Evolutionary conservation across 192 early-diverging fungal species (phyloP), one percentile per base, ranked within the genome.

Genomic region (Backusella tarrabulga): DNA sequence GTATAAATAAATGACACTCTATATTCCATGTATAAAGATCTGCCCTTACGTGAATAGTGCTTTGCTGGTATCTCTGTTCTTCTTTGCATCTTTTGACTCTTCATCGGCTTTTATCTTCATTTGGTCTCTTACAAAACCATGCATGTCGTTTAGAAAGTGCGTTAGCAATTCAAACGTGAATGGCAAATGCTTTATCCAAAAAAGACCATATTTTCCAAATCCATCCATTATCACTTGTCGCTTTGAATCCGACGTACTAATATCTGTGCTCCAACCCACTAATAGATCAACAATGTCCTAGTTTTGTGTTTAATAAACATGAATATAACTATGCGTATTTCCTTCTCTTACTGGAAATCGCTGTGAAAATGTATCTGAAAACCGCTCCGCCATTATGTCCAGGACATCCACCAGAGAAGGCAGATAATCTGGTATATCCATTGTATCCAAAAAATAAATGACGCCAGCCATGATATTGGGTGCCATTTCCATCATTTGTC

Each of bases 241-340:
- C 9, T 90, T 77, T 7, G 71, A 34, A 38, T 78, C 82, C 1
- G 83, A 80, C 0, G 89, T 73, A 14, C 72, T 70, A n/a, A 80
- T 76, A 78, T 93, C 92, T 40, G 92, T 84, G 74, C 87, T 77
- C 92, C 93, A 93, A 12, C 90, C 92, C 29, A 93, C 86, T 19
- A 94, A 83, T 29, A 92, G 78, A 83, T 92, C 89, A 52, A 93
- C 78, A 67, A 93, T 83, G 44, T 81, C 82, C 84, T 89, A 79
- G 1, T 63, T 11, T 26, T 23, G 21, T 12, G 11, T 60, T 23
- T 60, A 60, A 23, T 23, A 7, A 14, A 15, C 12, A 12, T 4
- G 42, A 11, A 29, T 63, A 29, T 14, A 63, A 3, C 1, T 5
- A 1, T 19, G 19, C 36, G n/a, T 32, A 9, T 32, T 6, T 11